Evolutionary conservation across 257 asterid species (phyloP).

Genomic region (Nicotiana attenuata): DNA sequence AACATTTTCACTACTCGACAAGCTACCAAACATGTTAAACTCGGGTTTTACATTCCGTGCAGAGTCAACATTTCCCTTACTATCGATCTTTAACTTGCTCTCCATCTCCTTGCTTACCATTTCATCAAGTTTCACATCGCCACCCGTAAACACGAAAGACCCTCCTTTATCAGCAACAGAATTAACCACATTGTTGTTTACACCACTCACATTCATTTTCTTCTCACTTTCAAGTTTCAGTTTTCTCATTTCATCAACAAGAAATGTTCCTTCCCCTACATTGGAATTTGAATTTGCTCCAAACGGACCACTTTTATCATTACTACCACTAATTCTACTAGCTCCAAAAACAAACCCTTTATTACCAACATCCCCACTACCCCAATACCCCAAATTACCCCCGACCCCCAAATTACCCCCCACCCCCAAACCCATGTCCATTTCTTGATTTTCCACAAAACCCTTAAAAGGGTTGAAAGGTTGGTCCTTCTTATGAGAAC

Average conservation of each 20-base stretch:
- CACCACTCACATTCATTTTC: slow-evolving; percentile 16
- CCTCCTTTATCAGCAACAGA: neutral
- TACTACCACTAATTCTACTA: slow-evolving; percentile 10
- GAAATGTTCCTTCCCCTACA: slow-evolving; percentile 31
- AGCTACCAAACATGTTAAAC: slow-evolving; percentile 8
- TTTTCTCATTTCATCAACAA: slow-evolving; percentile 43
- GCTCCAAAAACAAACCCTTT: slow-evolving; percentile 32
- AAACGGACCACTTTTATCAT: neutral
- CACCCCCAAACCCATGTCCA: slow-evolving; percentile 20
- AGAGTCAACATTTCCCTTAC: slow-evolving; percentile 17
- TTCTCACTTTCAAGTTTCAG: slow-evolving; percentile 38
- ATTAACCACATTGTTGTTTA: neutral
- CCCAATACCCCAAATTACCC: slow-evolving; percentile 7
- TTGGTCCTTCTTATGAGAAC: slow-evolving; percentile 13
- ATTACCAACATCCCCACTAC: slow-evolving; percentile 19
- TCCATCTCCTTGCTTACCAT: slow-evolving; percentile 40
- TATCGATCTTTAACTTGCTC: slow-evolving; percentile 46
- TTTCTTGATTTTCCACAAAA: slow-evolving; percentile 18
- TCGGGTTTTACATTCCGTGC: neutral
- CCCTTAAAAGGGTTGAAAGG: slow-evolving; percentile 35
- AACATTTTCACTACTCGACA: neutral
- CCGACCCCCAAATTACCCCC: slow-evolving; percentile 23
- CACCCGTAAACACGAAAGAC: neutral
- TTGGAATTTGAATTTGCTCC: neutral
- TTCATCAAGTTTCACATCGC: neutral